A percentile compares a stretch with the other conserved stretches of the same genome.
Conservation (phyloP, 2,329 filamentous ascomycete species). For the Colletotrichum graminicola region DNA sequence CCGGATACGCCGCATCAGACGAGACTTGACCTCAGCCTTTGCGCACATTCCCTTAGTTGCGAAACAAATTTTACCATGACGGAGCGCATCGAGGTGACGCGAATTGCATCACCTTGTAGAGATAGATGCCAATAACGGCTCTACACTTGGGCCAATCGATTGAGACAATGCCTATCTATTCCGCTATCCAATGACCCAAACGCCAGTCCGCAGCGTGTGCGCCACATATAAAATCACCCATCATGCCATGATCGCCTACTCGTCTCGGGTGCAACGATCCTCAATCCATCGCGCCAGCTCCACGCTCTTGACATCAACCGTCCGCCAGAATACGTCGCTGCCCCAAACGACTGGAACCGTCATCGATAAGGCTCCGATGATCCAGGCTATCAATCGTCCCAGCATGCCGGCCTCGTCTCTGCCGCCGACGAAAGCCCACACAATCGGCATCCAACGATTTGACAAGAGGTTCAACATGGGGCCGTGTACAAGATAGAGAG, state of each 20-base stretch:
- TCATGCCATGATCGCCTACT: not conserved
- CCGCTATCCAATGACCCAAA: conserved; percentile 7
- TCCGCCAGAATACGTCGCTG: conserved; percentile 70
- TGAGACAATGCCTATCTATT: conserved; percentile 14
- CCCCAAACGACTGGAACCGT: conserved; percentile 61
- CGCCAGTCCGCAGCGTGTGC: conserved; percentile 15
- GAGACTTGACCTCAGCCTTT: not conserved
- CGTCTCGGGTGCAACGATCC: conserved; percentile 41
- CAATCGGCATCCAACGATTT: conserved; percentile 40
- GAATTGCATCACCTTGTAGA: not conserved
- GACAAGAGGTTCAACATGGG: conserved; percentile 58
- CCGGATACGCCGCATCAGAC: not conserved
- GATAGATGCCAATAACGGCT: not conserved
- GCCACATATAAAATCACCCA: not conserved
- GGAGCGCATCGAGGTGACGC: not conserved
- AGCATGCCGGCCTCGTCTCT: conserved; percentile 50
- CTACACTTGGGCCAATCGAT: conserved; percentile 18
- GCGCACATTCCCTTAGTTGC: not conserved
- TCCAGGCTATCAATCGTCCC: conserved; percentile 51
- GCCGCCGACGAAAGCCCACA: conserved; percentile 48
- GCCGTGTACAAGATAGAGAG: conserved; percentile 70
- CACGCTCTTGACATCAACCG: conserved; percentile 62
- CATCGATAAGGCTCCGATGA: conserved; percentile 53
- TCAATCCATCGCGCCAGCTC: conserved; percentile 64
- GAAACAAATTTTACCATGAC: not conserved